Evolutionary conservation across 352 stramenopile species (phyloP).

Genomic region (Pythium monospermum): DNA sequence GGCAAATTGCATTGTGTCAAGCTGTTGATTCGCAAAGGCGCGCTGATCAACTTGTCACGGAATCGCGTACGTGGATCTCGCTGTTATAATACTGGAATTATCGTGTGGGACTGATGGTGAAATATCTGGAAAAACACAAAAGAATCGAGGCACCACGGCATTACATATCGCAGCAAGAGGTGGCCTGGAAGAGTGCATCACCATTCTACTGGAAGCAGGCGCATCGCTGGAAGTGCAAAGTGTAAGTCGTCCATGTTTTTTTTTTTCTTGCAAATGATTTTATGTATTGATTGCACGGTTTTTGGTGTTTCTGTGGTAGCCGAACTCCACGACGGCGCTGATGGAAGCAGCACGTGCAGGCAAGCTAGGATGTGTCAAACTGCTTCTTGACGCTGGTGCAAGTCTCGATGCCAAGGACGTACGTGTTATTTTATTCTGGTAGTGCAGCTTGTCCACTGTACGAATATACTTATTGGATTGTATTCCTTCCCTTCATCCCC

Average conservation of each 20-base stretch:
- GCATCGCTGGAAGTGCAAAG: constrained; percentile 73
- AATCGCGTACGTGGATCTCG: constrained; percentile 65
- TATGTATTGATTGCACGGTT: too few relatives aligned
- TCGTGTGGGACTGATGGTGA: constrained; percentile 12
- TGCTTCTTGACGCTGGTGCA: constrained; percentile 61
- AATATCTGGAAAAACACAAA: too few relatives aligned
- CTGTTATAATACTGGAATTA: not conserved
- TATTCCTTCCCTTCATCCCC: too few relatives aligned
- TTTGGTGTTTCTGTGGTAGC: too few relatives aligned
- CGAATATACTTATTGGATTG: too few relatives aligned
- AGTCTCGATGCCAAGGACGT: constrained; percentile 75
- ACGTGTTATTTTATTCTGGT: constrained; percentile 26
- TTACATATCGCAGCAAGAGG: constrained; percentile 75
- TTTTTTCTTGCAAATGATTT: not conserved
- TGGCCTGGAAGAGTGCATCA: constrained; percentile 72
- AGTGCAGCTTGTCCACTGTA: constrained; percentile 2
- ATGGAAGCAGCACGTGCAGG: constrained; percentile 83
- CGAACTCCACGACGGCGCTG: constrained; percentile 81
- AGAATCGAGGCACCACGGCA: constrained; percentile 79
- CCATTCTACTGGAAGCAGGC: constrained; percentile 58
- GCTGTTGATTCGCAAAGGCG: constrained; percentile 74
- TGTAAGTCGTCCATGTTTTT: constrained; percentile 52
- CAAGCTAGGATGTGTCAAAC: constrained; percentile 69
- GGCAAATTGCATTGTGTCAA: constrained; percentile 58
- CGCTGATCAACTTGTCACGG: constrained; percentile 74